Base-by-base conservation (phyloP, 192 early-diverging fungal species). In the Coemansia sp. region DNA sequence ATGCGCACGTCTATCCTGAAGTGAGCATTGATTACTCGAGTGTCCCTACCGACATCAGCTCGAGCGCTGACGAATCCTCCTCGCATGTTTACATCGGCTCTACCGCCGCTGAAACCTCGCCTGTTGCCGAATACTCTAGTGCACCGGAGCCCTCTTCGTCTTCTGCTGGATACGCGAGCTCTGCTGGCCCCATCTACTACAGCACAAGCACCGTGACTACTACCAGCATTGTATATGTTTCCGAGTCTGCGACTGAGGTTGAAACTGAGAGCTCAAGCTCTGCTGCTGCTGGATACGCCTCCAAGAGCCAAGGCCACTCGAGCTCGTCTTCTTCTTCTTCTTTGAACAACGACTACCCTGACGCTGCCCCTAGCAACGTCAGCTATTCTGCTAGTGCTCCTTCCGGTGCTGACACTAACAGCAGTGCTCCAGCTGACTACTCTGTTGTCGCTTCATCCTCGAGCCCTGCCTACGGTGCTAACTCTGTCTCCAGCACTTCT, bases 221-320 rank as follows among this genome's bases (percentile, higher is more conserved):
- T 2, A 51, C 58, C 41, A 68, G 58, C 49, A 68, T 58, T n/a
- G 49, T 67, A 5, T 60, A 67, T 17, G 52, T 23, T 9, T 18
- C 50, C 4, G 47, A 50, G 13, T 48, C 19, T 20, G 46, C 46
- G 23, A 9, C 30, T 17, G 30, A 11, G 46, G 29, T 14, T 50
- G 38, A 33, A 17, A 32, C 48, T 14, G 17, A 46, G 45, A 46
- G 4, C 29, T 13, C 26, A 3, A n/a, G 22, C 45, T 46, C 26
- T 18, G 26, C 45, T 7, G 34, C 48, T 38, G 13, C 48, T 38
- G 8, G 8, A 14, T 20, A 20, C 39, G 14, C 15, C 39, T 40
- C 19, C 39, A 20, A 40, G 15, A 4, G 2, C 39, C 39, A 19
- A n/a, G 15, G 9, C 36, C n/a, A 38, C 30, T 32, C 30, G 30